Evolutionary conservation across 1,284 basidiomycete species (phyloP), one percentile per base, ranked within the genome.

Genomic region (Mixia osmundae): DNA sequence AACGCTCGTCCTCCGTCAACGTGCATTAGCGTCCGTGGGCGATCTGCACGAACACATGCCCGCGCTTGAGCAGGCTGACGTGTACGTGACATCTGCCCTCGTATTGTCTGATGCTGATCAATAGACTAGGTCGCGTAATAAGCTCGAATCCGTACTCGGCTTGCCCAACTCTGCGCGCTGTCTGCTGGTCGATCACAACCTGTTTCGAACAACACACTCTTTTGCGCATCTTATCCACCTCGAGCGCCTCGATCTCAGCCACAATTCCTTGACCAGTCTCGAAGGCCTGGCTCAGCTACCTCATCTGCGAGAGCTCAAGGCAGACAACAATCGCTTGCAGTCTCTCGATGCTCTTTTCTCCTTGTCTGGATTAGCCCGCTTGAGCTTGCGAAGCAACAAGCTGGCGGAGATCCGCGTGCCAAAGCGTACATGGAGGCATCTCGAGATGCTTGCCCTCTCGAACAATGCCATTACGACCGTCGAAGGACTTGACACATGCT

Each of bases 181-280:
- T n/a, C n/a, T n/a, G n/a, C n/a, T n/a, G n/a, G n/a, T n/a, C n/a
- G n/a, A n/a, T n/a, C n/a, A n/a, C n/a, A n/a, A n/a, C n/a, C n/a
- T n/a, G n/a, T n/a, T n/a, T n/a, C n/a, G n/a, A n/a, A n/a, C n/a
- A n/a, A n/a, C n/a, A n/a, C n/a, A n/a, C n/a, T 83, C 85, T 16
- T 91, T 87, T 54, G 68, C 68, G 50, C 83, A 94, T 55, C 61
- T 95, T 46, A 60, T 65, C 26, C 77, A 79, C 54, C 65, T 95
- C 28, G 79, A 87, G 58, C 70, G 68, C 49, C 66, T 97, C 46
- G 83, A 97, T 59, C 71, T 97, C 46, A 89, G 82, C 55, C 58
- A 70, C 48, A 97, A 97, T 55, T 68, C 79, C 18, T 66, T 97
- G 36, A 79, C 87, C 45, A 79, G 75, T 10, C 62, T 91, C 32